Base-by-base conservation (phyloP, 257 asterid genomes). In the Solanum piurae region DNA sequence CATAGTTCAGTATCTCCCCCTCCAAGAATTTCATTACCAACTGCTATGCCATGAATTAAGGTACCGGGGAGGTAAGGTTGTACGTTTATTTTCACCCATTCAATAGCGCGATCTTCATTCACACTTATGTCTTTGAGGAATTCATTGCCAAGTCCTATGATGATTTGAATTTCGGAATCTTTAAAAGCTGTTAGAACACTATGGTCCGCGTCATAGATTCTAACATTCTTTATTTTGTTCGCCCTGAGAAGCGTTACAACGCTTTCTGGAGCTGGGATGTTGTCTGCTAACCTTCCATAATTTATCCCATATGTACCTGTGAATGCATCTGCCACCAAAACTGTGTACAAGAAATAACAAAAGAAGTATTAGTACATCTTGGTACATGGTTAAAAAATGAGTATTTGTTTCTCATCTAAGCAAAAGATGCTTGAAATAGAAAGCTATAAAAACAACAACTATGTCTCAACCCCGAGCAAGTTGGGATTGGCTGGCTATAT, bases 221-320 rank as follows among this genome's bases (percentile, higher is more conserved):
- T 86, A 86, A 92, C 85, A 91, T 96, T 96, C 75, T 91, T 93
- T 77, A 96, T 94, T 89, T 92, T 93, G 62, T 93, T 93, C 1
- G 94, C 94, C 86, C 90, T 92, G 11, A 96, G 94, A 31, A 96
- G 98, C 7, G 95, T 92, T n/a, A 92, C 98, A 0, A 96, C 99
- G 6, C 93, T 91, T 86, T 93, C 98, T 0, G 99, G 98, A 11
- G 94, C 85, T 0, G 98, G 98, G 85, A 96, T 92, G 77, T 96
- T 93, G 91, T 94, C 95, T 1, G 98, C 94, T 85, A 96, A 82
- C 75, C 93, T 89, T 12, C 98, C 99, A 40, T 96, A 96, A 87
- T 96, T 96, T 37, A 96, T 93, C 34, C 98, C 99, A 27, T 92
- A 95, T 0, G 97, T 96, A 18, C 99, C 99, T 5, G 92, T 92